These are phyloP conservation scores for Chalaropsis ovoidea DNA, from an alignment of 2,329 filamentous ascomycete species.

Conservation along the genomic window DNA sequence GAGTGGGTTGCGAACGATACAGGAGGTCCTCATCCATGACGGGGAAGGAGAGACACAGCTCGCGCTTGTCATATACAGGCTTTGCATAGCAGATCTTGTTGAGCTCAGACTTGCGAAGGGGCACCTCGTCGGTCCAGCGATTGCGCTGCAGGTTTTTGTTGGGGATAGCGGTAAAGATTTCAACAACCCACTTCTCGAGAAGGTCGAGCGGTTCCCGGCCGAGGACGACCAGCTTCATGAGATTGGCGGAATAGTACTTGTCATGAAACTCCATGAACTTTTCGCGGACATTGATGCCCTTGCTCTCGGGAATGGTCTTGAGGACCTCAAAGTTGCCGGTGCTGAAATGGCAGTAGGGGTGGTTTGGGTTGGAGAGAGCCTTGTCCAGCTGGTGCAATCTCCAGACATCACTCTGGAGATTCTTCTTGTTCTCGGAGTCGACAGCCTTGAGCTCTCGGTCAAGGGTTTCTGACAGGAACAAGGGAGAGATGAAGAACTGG, in stretches of 20 bases:
- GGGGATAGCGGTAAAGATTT: slow-evolving; percentile 69
- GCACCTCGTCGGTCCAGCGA: slow-evolving; percentile 44
- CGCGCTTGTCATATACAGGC: slow-evolving; percentile 78
- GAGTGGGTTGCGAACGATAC: slow-evolving; percentile 69
- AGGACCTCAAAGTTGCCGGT: slow-evolving; percentile 81
- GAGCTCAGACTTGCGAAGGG: slow-evolving; percentile 42
- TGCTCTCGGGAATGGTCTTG: slow-evolving; percentile 67
- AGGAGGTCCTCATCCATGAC: slow-evolving; percentile 74
- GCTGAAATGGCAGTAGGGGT: slow-evolving; percentile 85
- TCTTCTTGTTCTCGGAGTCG: slow-evolving; percentile 96
- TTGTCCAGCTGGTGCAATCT: slow-evolving; percentile 80
- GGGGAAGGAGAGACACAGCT: slow-evolving; percentile 70
- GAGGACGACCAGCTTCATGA: slow-evolving; percentile 83
- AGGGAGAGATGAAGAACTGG: slow-evolving; percentile 82
- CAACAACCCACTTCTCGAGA: slow-evolving; percentile 70
- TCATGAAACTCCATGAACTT: slow-evolving; percentile 90
- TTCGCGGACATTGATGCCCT: slow-evolving; percentile 73
- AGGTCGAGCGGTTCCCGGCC: slow-evolving; percentile 74
- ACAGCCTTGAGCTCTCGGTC: slow-evolving; percentile 82
- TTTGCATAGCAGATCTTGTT: slow-evolving; percentile 72
- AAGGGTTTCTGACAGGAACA: slow-evolving; percentile 75
- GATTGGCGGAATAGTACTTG: slow-evolving; percentile 82
- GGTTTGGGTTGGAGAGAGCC: slow-evolving; percentile 72
- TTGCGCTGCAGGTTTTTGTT: slow-evolving; percentile 67
- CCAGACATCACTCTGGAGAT: slow-evolving; percentile 83